Evolutionary conservation across 495 filamentous ascomycete genomes (phyloP), one percentile per base, ranked within the genome.

Genomic region (Aspergillus sparsus): DNA sequence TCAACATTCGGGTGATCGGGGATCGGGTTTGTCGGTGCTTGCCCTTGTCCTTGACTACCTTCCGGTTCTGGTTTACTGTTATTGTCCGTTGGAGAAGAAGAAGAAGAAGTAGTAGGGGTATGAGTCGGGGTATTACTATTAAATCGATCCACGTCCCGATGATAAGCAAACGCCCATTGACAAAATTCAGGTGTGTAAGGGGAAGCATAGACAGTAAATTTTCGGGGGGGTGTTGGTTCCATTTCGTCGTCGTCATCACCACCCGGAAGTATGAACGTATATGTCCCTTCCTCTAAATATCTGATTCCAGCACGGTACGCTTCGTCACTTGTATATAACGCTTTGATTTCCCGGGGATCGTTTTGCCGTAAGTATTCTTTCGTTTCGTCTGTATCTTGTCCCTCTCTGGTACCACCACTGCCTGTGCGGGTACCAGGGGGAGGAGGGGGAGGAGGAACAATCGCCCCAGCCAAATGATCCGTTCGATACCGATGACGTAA

Each of bases 261-360:
- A 91, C 74, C 5, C 46, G 67, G 65, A 21, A 57, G 16, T 0
- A 8, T 36, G 9, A 91, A 87, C 2, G 63, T 66, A 53, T 84
- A 73, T 0, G 68, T 70, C 4, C 88, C 89, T 76, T 93, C 89
- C 47, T 89, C 83, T 13, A 92, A 73, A 68, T 88, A 89, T 3
- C 73, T 70, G 8, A 92, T 81, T 0, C 86, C 85, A 0, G 76
- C 74, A 1, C 60, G 47, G 27, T 66, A 69, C 1, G 85, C 86
- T 5, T 74, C 64, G 12, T 76, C 62, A 35, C 76, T 73, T 0
- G 77, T 85, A 68, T 78, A 86, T 35, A 86, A 62, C 21, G 66
- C 65, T 63, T 77, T 75, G 3, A 77, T 65, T 47, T 57, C 66
- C 11, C 55, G 37, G 18, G 67, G 61, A 52, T 71, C 58, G 21